These are phyloP conservation scores for Colletotrichum magnum DNA, from an alignment of 2,329 filamentous ascomycete genomes.

Conservation along the genomic window DNA sequence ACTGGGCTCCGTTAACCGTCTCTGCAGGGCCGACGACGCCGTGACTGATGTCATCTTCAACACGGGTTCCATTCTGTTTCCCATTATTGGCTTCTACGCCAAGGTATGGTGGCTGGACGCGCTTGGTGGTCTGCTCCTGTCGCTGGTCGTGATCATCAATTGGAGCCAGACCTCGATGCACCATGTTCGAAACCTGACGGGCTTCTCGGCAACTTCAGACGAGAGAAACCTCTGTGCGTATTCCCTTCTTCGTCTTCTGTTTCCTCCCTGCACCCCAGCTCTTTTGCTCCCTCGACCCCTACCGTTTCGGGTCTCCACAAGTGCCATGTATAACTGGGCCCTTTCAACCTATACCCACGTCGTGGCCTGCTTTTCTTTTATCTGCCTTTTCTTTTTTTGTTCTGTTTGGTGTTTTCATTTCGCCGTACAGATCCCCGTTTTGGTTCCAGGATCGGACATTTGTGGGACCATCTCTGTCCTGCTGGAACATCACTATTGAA, in stretches of 20 bases:
- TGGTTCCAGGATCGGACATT: neutral
- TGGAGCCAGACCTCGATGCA: constrained; percentile 81
- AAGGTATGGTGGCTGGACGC: constrained; percentile 88
- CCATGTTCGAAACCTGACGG: constrained; percentile 86
- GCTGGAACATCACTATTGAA: neutral
- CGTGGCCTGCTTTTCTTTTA: neutral
- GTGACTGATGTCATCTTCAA: constrained; percentile 91
- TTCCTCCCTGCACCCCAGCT: neutral
- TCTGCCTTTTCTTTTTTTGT: neutral
- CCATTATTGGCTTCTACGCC: constrained; percentile 83
- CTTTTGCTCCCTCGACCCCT: constrained; percentile 1
- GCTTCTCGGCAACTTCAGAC: constrained; percentile 83
- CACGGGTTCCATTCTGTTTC: constrained; percentile 88
- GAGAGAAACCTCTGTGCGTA: constrained; percentile 79
- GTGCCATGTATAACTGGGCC: constrained; percentile 32
- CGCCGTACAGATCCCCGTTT: neutral
- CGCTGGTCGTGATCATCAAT: constrained; percentile 82
- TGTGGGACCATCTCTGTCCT: neutral
- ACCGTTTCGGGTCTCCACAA: constrained; percentile 23
- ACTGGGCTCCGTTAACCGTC: constrained; percentile 40
- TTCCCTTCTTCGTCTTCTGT: neutral
- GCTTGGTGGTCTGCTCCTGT: constrained; percentile 83
- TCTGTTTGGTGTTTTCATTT: neutral
- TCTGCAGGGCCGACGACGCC: constrained; percentile 62
- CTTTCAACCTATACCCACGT: constrained; percentile 1